A percentile compares a stretch with the other conserved stretches of the same genome.
These are phyloP conservation scores for Dictyostelium intermedium DNA, from an alignment of 78 protist genomes.

Conservation along the genomic window DNA sequence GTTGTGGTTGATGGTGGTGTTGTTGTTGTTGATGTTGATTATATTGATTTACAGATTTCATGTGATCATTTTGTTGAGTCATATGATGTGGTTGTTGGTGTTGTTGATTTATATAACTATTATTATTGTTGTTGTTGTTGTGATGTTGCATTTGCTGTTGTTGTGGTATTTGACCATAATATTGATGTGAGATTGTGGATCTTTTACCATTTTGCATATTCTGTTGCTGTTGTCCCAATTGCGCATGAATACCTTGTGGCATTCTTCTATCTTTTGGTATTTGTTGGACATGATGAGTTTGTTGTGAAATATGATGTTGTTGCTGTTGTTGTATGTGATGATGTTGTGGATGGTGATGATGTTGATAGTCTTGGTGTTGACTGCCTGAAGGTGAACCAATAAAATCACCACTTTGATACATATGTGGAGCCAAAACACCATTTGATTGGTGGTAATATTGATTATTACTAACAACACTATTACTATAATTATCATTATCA, in stretches of 20 bases:
- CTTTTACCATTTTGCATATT: not conserved
- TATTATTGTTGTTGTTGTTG: not conserved
- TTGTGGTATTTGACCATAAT: not conserved
- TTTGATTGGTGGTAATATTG: not conserved
- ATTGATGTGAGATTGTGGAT: not conserved
- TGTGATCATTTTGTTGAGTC: not conserved
- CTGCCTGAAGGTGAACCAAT: slow-evolving; percentile 10
- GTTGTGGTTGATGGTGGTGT: not conserved
- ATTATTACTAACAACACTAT: not conserved
- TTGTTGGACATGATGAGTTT: not conserved
- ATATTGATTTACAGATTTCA: slow-evolving; percentile 27
- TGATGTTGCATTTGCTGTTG: not conserved
- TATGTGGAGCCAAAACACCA: slow-evolving; percentile 54
- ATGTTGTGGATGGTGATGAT: slow-evolving; percentile 5
- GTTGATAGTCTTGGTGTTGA: not conserved
- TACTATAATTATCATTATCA: not conserved
- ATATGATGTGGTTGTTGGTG: slow-evolving; percentile 8
- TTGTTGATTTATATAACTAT: slow-evolving; percentile 16
- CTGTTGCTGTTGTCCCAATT: not conserved
- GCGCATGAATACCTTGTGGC: slow-evolving; percentile 13
- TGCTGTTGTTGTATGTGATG: slow-evolving; percentile 8
- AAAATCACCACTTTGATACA: slow-evolving; percentile 28
- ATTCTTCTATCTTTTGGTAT: slow-evolving; percentile 8
- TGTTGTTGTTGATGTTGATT: slow-evolving; percentile 20
- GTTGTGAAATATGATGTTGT: not conserved